A percentile compares a stretch with the other conserved stretches of the same genome.
Evolutionary conservation across 1,139 yeast genomes (phyloP).

Genomic region (Zhuliangozyma blackwelliae): DNA sequence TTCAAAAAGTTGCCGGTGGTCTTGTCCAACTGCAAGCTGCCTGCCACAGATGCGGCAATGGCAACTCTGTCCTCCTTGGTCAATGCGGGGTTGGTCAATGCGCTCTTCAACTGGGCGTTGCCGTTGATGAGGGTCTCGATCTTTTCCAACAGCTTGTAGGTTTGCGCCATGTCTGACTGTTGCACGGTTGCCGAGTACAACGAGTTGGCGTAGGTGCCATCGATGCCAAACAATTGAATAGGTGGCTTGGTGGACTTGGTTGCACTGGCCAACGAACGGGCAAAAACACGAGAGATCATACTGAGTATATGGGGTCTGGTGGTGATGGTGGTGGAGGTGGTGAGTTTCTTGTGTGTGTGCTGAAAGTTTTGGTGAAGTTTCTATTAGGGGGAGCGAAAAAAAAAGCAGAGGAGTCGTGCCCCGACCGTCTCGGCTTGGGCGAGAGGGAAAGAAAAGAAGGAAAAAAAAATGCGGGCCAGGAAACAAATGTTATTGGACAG

Average conservation of each 20-base stretch:
- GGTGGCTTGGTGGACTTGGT: conserved; percentile 72
- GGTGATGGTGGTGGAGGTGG: neutral
- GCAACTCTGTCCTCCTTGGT: conserved; percentile 68
- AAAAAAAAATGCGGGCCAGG: no score
- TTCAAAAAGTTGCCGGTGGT: conserved; percentile 75
- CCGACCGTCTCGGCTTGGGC: no score
- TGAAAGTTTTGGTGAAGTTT: neutral
- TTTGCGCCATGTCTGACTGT: conserved; percentile 70
- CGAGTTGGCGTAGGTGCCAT: conserved; percentile 96
- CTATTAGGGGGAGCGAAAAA: neutral
- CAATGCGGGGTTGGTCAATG: conserved; percentile 81
- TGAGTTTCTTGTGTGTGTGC: conserved; percentile 2
- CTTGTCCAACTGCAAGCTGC: conserved; percentile 61
- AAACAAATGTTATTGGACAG: no score
- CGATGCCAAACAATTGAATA: conserved; percentile 89
- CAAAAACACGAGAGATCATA: conserved; percentile 53
- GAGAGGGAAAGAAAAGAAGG: no score
- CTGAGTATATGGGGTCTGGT: neutral
- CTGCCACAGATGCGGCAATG: conserved; percentile 60
- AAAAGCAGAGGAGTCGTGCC: neutral
- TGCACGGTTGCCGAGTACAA: conserved; percentile 88
- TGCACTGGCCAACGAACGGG: conserved; percentile 70
- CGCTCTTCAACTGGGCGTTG: conserved; percentile 60
- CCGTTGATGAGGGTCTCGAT: conserved; percentile 52
- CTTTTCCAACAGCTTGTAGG: conserved; percentile 63